phyloP scores from a whole-genome alignment of 2,329 filamentous ascomycete genomes.

The Onygenales sp. region DNA sequence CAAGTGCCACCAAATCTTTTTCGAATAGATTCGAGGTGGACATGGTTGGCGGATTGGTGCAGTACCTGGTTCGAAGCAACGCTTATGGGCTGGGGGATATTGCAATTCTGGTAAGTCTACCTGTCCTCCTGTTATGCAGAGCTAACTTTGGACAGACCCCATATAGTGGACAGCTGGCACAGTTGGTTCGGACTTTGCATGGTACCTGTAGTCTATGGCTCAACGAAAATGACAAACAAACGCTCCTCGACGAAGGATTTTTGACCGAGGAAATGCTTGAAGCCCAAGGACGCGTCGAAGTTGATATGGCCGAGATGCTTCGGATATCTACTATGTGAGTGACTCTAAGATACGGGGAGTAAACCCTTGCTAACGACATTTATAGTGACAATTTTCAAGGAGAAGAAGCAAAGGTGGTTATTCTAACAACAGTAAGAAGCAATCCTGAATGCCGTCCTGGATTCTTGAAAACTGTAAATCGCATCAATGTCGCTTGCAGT shows the following conservation, averaged over 20 bases:
- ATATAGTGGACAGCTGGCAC: constrained; percentile 20
- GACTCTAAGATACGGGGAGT: not conserved
- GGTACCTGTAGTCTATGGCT: constrained; percentile 19
- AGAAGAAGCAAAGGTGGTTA: constrained; percentile 25
- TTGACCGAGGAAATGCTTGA: not conserved
- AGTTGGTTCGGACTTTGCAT: constrained; percentile 13
- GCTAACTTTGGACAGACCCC: constrained; percentile 13
- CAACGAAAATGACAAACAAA: constrained; percentile 17
- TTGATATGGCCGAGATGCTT: constrained; percentile 1
- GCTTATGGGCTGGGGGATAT: constrained; percentile 20
- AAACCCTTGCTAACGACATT: not conserved
- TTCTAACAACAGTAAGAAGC: constrained; percentile 24
- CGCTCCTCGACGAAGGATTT: constrained; percentile 15
- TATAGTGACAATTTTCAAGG: constrained; percentile 25
- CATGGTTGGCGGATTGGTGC: constrained; percentile 19
- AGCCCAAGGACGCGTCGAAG: not conserved
- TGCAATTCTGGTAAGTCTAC: constrained; percentile 15
- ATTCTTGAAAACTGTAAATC: constrained; percentile 23
- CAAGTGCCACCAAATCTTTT: constrained; percentile 15
- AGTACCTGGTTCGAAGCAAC: constrained; percentile 17
- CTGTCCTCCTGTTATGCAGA: not conserved
- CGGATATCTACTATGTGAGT: constrained; percentile 3
- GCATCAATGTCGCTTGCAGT: constrained; percentile 25
- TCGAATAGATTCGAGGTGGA: constrained; percentile 20
- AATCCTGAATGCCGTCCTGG: constrained; percentile 17